Percentiles rank a stretch among this genome's conserved stretches.
These are phyloP conservation scores for Umbilicus rupestris DNA, from an alignment of 164 flowering plant genomes.

Conservation along the genomic window DNA sequence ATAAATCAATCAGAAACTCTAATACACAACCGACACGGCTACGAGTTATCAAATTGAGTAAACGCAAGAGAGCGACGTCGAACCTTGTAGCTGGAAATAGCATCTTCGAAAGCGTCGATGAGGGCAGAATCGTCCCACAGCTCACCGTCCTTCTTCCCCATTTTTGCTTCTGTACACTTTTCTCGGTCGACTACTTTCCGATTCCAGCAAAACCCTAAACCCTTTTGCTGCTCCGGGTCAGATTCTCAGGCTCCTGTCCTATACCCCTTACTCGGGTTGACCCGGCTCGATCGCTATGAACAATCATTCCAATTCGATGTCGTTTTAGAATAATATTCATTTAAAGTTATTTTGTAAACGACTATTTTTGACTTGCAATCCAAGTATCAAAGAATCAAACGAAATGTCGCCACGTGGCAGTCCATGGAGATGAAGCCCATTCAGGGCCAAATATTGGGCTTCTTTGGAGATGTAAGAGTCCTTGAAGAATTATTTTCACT, in stretches of 20 bases:
- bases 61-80: conserved; percentile 8
- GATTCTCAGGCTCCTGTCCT: neutral
- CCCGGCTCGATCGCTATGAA: too few species aligned
- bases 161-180: neutral
- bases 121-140: conserved; percentile 74
- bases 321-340: too few species aligned
- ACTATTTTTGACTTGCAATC: too few species aligned
- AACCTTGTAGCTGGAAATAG: conserved; percentile 64
- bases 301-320: too few species aligned
- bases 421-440: too few species aligned
- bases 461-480: too few species aligned
- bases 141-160: conserved; percentile 37
- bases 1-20: neutral
- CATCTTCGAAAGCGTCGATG: conserved; percentile 52
- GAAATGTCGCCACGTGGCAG: too few species aligned
- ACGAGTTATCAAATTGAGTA: neutral
- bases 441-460: too few species aligned
- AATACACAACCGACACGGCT: neutral
- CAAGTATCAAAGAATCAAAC: too few species aligned
- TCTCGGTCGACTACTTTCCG: neutral
- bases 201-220: conserved; percentile 2
- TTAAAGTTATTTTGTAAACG: too few species aligned
- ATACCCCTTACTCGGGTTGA: neutral
- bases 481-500: too few species aligned
- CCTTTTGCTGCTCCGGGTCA: neutral